A percentile compares a stretch with the other conserved stretches of the same genome.
Conservation (phyloP, 2,329 filamentous ascomycete species). For the Fusarium sp. region DNA sequence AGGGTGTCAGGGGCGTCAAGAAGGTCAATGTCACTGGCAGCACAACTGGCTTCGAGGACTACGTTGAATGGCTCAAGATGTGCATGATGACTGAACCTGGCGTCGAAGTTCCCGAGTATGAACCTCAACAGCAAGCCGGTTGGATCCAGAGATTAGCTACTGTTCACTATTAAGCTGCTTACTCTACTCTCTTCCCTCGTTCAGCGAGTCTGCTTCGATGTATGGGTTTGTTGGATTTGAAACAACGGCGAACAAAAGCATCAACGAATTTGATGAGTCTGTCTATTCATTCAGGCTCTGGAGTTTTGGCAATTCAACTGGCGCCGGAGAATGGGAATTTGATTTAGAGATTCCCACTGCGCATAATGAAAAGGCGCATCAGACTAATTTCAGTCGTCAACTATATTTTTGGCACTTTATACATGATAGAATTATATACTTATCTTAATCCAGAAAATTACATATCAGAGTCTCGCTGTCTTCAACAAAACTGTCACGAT, state of each 20-base stretch:
- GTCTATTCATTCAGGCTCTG: constrained; percentile 2
- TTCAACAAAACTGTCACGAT: not conserved
- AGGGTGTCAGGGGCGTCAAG: constrained; percentile 52
- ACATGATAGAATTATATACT: not conserved
- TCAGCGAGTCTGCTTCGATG: not conserved
- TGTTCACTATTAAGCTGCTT: constrained; percentile 30
- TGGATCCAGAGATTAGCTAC: constrained; percentile 38
- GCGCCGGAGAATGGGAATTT: constrained; percentile 5
- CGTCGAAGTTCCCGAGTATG: constrained; percentile 29
- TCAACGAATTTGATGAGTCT: constrained; percentile 18
- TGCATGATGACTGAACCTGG: constrained; percentile 47
- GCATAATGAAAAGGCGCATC: not conserved
- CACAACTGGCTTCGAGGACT: constrained; percentile 52
- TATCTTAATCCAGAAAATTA: not conserved
- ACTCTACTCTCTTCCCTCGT: not conserved
- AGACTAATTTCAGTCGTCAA: not conserved
- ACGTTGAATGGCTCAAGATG: constrained; percentile 51
- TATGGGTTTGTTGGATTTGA: not conserved
- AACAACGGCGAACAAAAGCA: constrained; percentile 10
- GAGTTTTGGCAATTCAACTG: constrained; percentile 15
- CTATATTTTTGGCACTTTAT: not conserved
- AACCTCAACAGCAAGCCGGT: constrained; percentile 25
- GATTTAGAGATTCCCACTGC: constrained; percentile 7
- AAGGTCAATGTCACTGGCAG: constrained; percentile 48
- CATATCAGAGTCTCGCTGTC: not conserved